Evolutionary conservation across 2,329 filamentous ascomycete genomes (phyloP).

Genomic region (Talaromyces marneffei): DNA sequence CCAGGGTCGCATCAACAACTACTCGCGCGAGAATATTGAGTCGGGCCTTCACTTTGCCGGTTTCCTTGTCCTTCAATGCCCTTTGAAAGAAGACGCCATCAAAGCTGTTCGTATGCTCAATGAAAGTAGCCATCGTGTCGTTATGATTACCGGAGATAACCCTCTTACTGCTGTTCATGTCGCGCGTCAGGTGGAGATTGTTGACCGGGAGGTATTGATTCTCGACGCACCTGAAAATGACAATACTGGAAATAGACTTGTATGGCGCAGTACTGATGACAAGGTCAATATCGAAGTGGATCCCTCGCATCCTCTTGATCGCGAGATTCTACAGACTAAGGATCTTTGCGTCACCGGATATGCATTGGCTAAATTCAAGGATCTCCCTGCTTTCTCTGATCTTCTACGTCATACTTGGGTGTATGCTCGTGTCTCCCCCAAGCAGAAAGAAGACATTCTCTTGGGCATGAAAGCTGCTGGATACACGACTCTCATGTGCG

Average conservation of each 20-base stretch:
- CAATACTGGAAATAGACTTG: slow-evolving; percentile 68
- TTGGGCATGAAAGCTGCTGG: slow-evolving; percentile 92
- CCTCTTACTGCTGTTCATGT: slow-evolving; percentile 94
- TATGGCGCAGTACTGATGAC: slow-evolving; percentile 95
- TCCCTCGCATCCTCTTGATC: slow-evolving; percentile 71
- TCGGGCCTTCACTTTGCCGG: slow-evolving; percentile 80
- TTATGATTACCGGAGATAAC: slow-evolving; percentile 99
- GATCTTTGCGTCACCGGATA: slow-evolving; percentile 96
- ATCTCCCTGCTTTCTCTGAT: slow-evolving; percentile 66
- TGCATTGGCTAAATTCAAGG: slow-evolving; percentile 82
- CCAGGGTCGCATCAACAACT: slow-evolving; percentile 78
- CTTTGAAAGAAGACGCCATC: slow-evolving; percentile 92
- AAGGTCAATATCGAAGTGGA: slow-evolving; percentile 80
- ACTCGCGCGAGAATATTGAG: slow-evolving; percentile 91
- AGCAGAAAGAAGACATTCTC: slow-evolving; percentile 98
- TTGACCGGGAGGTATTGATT: slow-evolving; percentile 90
- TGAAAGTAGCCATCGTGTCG: slow-evolving; percentile 94
- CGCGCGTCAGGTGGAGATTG: slow-evolving; percentile 91
- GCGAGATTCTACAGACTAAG: slow-evolving; percentile 73
- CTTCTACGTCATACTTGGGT: slow-evolving; percentile 91
- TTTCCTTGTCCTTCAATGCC: slow-evolving; percentile 91
- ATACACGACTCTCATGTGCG: slow-evolving; percentile 97
- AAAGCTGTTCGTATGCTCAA: slow-evolving; percentile 94
- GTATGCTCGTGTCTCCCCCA: slow-evolving; percentile 94
- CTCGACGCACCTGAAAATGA: slow-evolving; percentile 92